Percentiles rank a stretch among this genome's conserved stretches.
Evolutionary conservation across 2,329 filamentous ascomycete genomes (phyloP).

Genomic region (Gnomoniopsis smithogilvyi): DNA sequence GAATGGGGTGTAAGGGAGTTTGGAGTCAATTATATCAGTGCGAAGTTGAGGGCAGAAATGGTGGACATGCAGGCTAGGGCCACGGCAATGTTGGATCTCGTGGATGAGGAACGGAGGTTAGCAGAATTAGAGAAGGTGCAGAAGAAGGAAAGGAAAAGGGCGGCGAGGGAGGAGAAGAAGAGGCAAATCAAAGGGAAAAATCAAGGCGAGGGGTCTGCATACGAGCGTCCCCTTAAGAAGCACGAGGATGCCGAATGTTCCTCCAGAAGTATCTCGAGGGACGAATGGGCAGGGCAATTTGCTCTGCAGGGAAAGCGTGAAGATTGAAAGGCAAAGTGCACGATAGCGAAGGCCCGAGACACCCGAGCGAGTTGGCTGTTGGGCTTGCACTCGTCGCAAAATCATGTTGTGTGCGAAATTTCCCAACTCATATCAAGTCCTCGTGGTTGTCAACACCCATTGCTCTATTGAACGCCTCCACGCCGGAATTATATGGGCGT

Average conservation of each 20-base stretch:
- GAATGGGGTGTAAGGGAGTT: slow-evolving; percentile 21
- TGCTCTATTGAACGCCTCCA: not conserved
- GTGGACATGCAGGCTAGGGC: slow-evolving; percentile 39
- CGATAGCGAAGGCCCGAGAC: not conserved
- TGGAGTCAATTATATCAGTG: slow-evolving; percentile 23
- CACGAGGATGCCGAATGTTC: not conserved
- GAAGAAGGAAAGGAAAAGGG: slow-evolving; percentile 23
- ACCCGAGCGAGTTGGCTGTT: not conserved
- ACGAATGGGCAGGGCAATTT: not conserved
- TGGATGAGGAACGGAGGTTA: slow-evolving; percentile 35
- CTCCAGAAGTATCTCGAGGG: not conserved
- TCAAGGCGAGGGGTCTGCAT: not conserved
- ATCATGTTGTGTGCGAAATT: not conserved
- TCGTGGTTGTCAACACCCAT: not conserved
- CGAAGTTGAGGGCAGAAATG: slow-evolving; percentile 29
- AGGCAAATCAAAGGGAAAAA: slow-evolving; percentile 7
- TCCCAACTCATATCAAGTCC: not conserved
- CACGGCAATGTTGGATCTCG: slow-evolving; percentile 36
- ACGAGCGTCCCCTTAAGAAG: not conserved
- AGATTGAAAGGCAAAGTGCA: not conserved
- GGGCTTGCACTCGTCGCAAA: too few species aligned
- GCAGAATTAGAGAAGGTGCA: slow-evolving; percentile 28
- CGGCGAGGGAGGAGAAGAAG: slow-evolving; percentile 13
- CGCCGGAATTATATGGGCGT: not conserved
- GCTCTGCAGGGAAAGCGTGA: not conserved